phyloP scores from a whole-genome alignment of 75 land plant species.

The Selaginella moellendorffii region DNA sequence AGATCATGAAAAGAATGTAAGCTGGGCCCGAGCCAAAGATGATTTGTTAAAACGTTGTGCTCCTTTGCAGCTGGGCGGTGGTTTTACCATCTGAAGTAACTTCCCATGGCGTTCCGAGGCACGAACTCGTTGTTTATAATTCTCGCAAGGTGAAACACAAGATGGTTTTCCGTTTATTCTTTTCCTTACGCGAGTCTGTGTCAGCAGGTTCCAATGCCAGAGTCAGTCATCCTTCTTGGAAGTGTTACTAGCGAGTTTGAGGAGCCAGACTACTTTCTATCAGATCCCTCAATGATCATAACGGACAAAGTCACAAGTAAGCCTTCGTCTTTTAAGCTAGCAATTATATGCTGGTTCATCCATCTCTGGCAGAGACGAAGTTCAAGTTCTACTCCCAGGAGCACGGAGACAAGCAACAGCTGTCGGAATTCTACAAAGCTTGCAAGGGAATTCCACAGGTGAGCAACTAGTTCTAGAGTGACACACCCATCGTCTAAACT shows the following conservation, averaged over 20 bases:
- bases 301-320: slow-evolving; percentile 11
- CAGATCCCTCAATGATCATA: not conserved
- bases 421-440: not conserved
- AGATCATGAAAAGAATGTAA: not conserved
- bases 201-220: not conserved
- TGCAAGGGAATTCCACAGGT: slow-evolving; percentile 7
- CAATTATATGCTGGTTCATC: not conserved
- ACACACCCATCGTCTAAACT: not conserved
- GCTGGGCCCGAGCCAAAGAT: not conserved
- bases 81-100: not conserved
- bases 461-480: not conserved
- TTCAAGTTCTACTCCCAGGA: not conserved
- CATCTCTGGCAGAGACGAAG: not conserved
- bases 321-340: not conserved
- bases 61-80: not conserved
- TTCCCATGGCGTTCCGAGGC: not conserved
- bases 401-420: not conserved
- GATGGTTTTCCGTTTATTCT: too few relatives aligned
- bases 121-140: not conserved
- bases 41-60: not conserved
- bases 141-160: slow-evolving; percentile 5
- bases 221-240: not conserved
- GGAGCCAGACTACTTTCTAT: not conserved
- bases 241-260: slow-evolving; percentile 2
- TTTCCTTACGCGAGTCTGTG: not conserved